Conservation (phyloP, 768 basidiomycete genomes). For the Omphalotus guepiniiformis region DNA sequence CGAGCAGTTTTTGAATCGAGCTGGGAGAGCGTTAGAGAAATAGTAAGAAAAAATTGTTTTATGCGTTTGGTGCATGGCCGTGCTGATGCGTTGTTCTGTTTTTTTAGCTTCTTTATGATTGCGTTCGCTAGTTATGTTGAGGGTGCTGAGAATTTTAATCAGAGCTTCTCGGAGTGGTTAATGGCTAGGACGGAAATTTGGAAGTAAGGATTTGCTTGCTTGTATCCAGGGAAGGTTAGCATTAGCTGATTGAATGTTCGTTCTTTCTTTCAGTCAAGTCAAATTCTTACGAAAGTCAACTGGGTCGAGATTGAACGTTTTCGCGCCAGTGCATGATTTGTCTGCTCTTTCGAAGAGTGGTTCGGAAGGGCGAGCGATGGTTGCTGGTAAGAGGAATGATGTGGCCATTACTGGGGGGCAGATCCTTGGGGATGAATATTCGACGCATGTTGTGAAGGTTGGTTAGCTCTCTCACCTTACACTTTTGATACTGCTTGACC, state of each 20-base stretch:
- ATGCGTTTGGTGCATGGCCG: neutral
- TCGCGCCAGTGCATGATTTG: constrained; percentile 87
- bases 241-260: neutral
- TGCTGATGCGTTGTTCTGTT: neutral
- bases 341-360: constrained; percentile 74
- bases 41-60: constrained; percentile 71
- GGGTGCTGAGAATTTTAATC: constrained; percentile 51
- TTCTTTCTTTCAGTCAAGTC: constrained; percentile 58
- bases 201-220: constrained; percentile 57
- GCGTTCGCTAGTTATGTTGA: constrained; percentile 89
- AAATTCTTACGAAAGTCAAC: constrained; percentile 77
- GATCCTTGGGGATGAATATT: constrained; percentile 92
- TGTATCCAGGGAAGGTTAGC: neutral
- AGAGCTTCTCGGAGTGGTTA: constrained; percentile 84
- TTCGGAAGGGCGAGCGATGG: constrained; percentile 48
- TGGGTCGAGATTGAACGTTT: constrained; percentile 82
- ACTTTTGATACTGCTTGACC: neutral
- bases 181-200: constrained; percentile 85
- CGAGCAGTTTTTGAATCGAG: constrained; percentile 57
- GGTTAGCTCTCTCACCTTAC: constrained; percentile 12
- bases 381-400: constrained; percentile 70
- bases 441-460: constrained; percentile 89
- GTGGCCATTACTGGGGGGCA: constrained; percentile 76
- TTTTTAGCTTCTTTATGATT: constrained; percentile 85
- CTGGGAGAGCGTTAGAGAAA: constrained; percentile 78